These are phyloP conservation scores for Botrytis byssoidea DNA, from an alignment of 2,329 filamentous ascomycete genomes.

Conservation along the genomic window DNA sequence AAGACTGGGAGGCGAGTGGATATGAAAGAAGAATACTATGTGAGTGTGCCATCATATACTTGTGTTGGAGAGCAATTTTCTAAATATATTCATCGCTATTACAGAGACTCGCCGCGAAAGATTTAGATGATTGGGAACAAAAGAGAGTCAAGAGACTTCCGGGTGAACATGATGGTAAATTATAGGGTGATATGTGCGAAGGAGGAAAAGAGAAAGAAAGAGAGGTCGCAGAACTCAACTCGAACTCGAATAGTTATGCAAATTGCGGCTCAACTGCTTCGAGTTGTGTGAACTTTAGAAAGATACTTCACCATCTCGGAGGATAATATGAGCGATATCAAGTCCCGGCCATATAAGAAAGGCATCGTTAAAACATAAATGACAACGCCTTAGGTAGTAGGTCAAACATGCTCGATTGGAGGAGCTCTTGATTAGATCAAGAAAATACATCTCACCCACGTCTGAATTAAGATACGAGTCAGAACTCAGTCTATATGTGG, in stretches of 20 bases:
- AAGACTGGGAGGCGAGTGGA: slow-evolving; percentile 69
- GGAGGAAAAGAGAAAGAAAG: background rate
- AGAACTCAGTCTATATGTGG: background rate
- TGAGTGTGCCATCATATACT: slow-evolving; percentile 46
- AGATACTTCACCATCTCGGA: slow-evolving; percentile 1
- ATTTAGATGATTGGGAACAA: slow-evolving; percentile 95
- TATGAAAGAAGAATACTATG: slow-evolving; percentile 85
- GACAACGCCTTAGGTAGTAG: slow-evolving; percentile 19
- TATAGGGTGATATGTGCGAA: slow-evolving; percentile 45
- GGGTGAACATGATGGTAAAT: slow-evolving; percentile 83
- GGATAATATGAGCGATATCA: slow-evolving; percentile 3
- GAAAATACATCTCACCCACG: background rate
- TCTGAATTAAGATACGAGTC: background rate
- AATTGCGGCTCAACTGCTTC: background rate
- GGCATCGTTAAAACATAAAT: background rate
- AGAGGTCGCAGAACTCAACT: background rate
- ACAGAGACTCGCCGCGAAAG: slow-evolving; percentile 79
- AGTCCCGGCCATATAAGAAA: slow-evolving; percentile 13
- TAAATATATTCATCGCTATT: slow-evolving; percentile 25
- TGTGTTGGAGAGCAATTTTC: background rate
- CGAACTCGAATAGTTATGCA: background rate
- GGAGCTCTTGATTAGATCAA: slow-evolving; percentile 16
- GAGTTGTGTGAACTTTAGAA: slow-evolving; percentile 8
- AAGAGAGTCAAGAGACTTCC: slow-evolving; percentile 86
- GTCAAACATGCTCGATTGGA: slow-evolving; percentile 7